Conservation (phyloP, 352 stramenopile species). For the Synura sp. region DNA sequence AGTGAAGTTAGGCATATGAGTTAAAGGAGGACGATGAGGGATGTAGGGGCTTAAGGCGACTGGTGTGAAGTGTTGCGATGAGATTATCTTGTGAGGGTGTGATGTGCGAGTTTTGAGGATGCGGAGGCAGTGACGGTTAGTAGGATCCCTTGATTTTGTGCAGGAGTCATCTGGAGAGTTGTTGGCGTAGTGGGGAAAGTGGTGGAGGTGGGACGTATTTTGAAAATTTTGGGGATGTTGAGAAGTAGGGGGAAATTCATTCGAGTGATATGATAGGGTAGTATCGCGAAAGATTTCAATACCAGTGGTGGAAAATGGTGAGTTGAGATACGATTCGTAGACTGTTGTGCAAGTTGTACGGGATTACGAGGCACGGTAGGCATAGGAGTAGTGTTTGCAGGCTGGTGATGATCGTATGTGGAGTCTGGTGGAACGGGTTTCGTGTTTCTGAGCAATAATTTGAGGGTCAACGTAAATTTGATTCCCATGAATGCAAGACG, state of each 20-base stretch:
- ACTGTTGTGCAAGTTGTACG: too few relatives aligned
- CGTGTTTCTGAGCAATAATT: too few relatives aligned
- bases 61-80: slow-evolving; percentile 13
- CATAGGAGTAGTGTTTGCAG: too few relatives aligned
- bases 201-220: neutral
- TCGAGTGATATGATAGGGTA: neutral
- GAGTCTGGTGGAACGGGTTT: too few relatives aligned
- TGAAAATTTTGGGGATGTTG: slow-evolving; percentile 3
- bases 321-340: too few relatives aligned
- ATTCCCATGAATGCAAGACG: too few relatives aligned
- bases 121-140: slow-evolving; percentile 14
- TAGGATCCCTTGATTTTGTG: slow-evolving; percentile 4
- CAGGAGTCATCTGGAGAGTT: slow-evolving; percentile 15
- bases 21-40: slow-evolving; percentile 8
- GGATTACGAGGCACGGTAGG: too few relatives aligned
- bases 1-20: slow-evolving; percentile 16
- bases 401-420: too few relatives aligned
- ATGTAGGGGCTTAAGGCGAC: slow-evolving; percentile 18
- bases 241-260: neutral
- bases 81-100: neutral
- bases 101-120: slow-evolving; percentile 10
- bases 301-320: slow-evolving; percentile 10
- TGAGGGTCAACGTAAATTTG: too few relatives aligned
- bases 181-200: neutral
- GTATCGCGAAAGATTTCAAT: slow-evolving; percentile 9